phyloP scores from a whole-genome alignment of 176 grass and related monocot genomes.

The Calamus simplicifolius region DNA sequence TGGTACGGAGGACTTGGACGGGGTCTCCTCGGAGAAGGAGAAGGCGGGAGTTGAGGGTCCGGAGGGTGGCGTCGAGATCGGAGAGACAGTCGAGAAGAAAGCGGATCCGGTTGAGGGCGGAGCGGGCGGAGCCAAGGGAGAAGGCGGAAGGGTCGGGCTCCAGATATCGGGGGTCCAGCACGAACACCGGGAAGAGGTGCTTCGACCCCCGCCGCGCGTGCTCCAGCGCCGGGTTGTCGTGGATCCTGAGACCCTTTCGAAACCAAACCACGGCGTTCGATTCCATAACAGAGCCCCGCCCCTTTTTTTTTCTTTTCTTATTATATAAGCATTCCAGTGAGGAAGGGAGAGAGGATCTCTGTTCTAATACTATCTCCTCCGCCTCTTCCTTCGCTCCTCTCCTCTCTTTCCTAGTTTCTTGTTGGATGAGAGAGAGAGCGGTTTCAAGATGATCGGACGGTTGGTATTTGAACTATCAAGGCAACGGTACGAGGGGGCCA shows the following conservation, averaged over 20 bases:
- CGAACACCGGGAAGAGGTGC: slow-evolving; percentile 79
- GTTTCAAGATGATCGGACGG: too few relatives aligned
- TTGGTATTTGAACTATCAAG: too few relatives aligned
- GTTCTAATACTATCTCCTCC: too few relatives aligned
- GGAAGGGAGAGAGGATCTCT: too few relatives aligned
- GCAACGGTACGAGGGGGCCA: too few relatives aligned
- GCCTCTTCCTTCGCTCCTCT: too few relatives aligned
- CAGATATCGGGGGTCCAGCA: slow-evolving; percentile 75
- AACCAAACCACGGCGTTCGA: slow-evolving; percentile 79
- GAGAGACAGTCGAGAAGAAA: slow-evolving; percentile 84
- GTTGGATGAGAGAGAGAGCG: too few relatives aligned
- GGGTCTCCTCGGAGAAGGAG: slow-evolving; percentile 60
- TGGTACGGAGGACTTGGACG: slow-evolving; percentile 36
- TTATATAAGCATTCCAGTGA: too few relatives aligned
- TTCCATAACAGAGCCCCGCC: neutral
- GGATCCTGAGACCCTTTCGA: slow-evolving; percentile 72
- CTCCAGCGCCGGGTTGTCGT: slow-evolving; percentile 90
- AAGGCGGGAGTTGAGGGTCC: slow-evolving; percentile 56
- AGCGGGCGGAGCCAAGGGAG: slow-evolving; percentile 56
- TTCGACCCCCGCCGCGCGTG: slow-evolving; percentile 28
- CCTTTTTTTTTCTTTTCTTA: too few relatives aligned
- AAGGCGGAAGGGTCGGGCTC: slow-evolving; percentile 44
- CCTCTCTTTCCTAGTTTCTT: too few relatives aligned
- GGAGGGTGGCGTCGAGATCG: slow-evolving; percentile 68
- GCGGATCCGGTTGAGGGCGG: slow-evolving; percentile 48